These are phyloP conservation scores for Scopulariopsis brevicaulis DNA, from an alignment of 2,329 filamentous ascomycete genomes.

Conservation along the genomic window DNA sequence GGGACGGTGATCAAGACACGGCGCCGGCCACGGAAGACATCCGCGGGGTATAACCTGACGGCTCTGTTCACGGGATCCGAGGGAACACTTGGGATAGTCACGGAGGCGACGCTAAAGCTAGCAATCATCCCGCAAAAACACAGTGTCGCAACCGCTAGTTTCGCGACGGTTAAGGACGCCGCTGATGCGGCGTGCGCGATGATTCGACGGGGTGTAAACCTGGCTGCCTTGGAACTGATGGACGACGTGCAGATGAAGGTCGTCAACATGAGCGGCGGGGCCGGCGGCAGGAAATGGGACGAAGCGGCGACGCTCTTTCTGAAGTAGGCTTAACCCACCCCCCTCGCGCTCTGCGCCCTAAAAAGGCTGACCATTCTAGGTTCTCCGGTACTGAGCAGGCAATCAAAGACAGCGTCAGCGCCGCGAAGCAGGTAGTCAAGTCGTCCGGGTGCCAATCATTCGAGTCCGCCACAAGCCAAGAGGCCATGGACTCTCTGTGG, in stretches of 20 bases:
- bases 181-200: slow-evolving; percentile 52
- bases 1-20: slow-evolving; percentile 57
- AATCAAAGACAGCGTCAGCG: slow-evolving; percentile 48
- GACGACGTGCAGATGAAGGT: slow-evolving; percentile 57
- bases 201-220: slow-evolving; percentile 52
- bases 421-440: slow-evolving; percentile 42
- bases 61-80: slow-evolving; percentile 60
- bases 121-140: slow-evolving; percentile 51
- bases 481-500: slow-evolving; percentile 62
- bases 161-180: slow-evolving; percentile 47
- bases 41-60: slow-evolving; percentile 62
- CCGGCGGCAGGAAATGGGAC: slow-evolving; percentile 48
- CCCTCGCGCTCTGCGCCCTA: no score
- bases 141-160: slow-evolving; percentile 53
- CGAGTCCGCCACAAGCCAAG: slow-evolving; percentile 53
- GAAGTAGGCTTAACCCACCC: slow-evolving; percentile 27
- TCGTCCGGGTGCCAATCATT: slow-evolving; percentile 43
- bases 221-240: slow-evolving; percentile 55
- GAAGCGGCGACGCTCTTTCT: slow-evolving; percentile 64
- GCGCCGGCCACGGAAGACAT: slow-evolving; percentile 53
- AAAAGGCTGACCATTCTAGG: slow-evolving; percentile 7
- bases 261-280: slow-evolving; percentile 51
- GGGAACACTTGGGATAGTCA: slow-evolving; percentile 60
- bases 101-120: slow-evolving; percentile 58
- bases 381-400: slow-evolving; percentile 54